Evolutionary conservation across 306 rosid species (phyloP), one percentile per base, ranked within the genome.

Genomic region (Vachellia pachyceras): DNA sequence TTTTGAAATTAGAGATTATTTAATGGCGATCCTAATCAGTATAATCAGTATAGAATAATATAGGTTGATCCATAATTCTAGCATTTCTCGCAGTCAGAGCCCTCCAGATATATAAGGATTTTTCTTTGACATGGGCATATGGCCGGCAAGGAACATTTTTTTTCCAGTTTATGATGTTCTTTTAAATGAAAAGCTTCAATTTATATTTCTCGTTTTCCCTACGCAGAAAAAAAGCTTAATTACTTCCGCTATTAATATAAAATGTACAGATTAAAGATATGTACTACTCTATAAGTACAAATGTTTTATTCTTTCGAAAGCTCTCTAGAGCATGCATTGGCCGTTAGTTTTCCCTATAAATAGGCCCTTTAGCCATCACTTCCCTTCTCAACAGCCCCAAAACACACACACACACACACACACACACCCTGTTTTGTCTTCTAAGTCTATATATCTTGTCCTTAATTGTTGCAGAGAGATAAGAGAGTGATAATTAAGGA

Each of bases 321-420:
- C 13, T 20, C 13, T 20, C 39, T 11, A 33, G 44, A 60, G 44
- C 68, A 61, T 29, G 68, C 41, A 29, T 12, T 61, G 68, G 40
- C 40, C 68, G 17, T 61, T 29, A 12, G 40, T 61, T 65, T 65
- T 68, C 10, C 69, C 88, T 90, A 90, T 90, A 90, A 90, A 88
- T 86, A 79, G 83, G 77, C 69, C 70, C 41, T 54, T 22, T 37
- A 41, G 64, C 29, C 29, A 54, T 54, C 75, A 50, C 75, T 71
- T 80, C 68, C 60, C 10, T 58, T 83, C 75, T 17, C 71, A 37
- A 3, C 12, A 72, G 74, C 57, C 75, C 80, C 54, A 13, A 74
- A 10, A 45, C 14, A 45, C 50, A 45, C 33, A 45, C 14, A 45
- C 50, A 45, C 33, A 2, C 33, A 29, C 33, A 29, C 33, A 29